phyloP scores from a whole-genome alignment of 2,329 filamentous ascomycete species.

The Sporothrix sp. region DNA sequence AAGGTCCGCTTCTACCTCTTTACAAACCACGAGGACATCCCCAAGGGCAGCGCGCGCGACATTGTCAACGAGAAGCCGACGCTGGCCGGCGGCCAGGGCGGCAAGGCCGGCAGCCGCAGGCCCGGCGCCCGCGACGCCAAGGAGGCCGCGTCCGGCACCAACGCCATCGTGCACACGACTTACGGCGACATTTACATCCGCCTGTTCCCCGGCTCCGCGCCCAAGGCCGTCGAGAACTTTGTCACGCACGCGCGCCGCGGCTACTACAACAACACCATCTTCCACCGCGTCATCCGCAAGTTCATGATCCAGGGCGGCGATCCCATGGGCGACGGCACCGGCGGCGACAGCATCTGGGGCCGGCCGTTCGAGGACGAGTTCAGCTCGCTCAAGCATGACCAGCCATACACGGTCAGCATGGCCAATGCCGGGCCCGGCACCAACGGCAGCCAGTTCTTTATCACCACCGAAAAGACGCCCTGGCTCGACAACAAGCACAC shows the following conservation, averaged over 20 bases:
- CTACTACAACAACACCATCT: conserved; percentile 97
- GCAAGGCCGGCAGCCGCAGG: conserved; percentile 27
- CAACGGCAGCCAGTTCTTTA: conserved; percentile 96
- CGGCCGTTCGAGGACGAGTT: conserved; percentile 90
- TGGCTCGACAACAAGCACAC: conserved; percentile 97
- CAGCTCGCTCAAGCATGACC: conserved; percentile 82
- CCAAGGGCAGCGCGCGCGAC: conserved; percentile 68
- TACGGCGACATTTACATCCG: conserved; percentile 91
- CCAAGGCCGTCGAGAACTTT: conserved; percentile 95
- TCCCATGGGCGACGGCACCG: conserved; percentile 78
- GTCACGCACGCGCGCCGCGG: conserved; percentile 79
- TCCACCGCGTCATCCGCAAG: conserved; percentile 92
- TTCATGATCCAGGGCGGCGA: conserved; percentile 96
- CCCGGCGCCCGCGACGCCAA: conserved; percentile 28
- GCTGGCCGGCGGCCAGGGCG: conserved; percentile 27
- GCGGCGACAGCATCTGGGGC: conserved; percentile 90
- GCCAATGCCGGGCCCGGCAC: conserved; percentile 93
- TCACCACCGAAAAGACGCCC: conserved; percentile 92
- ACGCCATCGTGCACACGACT: conserved; percentile 81
- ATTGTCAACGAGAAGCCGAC: conserved; percentile 91
- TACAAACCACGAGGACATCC: conserved; percentile 73
- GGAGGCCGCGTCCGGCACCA: conserved; percentile 59
- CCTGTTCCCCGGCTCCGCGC: conserved; percentile 84
- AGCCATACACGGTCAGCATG: conserved; percentile 94
- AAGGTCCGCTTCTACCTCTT: conserved; percentile 98